These are phyloP conservation scores for Colletotrichum sp. DNA, from an alignment of 2,329 filamentous ascomycete species.

Conservation along the genomic window DNA sequence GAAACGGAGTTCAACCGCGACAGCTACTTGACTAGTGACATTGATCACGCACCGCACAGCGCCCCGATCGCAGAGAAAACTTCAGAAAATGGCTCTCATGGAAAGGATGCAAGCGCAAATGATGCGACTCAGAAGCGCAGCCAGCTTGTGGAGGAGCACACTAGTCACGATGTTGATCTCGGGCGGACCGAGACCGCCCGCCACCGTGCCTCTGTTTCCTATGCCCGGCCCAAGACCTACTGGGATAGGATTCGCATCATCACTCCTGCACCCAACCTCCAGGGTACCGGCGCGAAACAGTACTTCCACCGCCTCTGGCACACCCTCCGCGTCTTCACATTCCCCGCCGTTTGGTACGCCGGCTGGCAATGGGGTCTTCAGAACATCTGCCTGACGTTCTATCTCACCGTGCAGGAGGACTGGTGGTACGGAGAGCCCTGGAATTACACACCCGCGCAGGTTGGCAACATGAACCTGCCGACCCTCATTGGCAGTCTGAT, in stretches of 20 bases:
- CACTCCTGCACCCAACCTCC: constrained; percentile 58
- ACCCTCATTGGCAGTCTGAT: constrained; percentile 59
- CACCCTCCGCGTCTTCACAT: constrained; percentile 60
- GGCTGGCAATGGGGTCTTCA: constrained; percentile 65
- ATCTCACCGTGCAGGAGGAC: constrained; percentile 62
- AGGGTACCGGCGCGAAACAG: constrained; percentile 57
- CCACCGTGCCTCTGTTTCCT: constrained; percentile 26
- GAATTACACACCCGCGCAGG: constrained; percentile 57
- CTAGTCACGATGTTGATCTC: background rate
- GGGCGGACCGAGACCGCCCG: constrained; percentile 21
- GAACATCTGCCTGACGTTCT: constrained; percentile 65
- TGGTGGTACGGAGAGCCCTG: constrained; percentile 58
- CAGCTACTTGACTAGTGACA: constrained; percentile 34
- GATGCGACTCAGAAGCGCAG: background rate
- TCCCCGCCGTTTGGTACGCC: constrained; percentile 62
- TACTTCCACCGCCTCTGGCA: constrained; percentile 58
- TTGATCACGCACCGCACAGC: constrained; percentile 21
- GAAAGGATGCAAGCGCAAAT: background rate
- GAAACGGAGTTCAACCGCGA: constrained; percentile 55
- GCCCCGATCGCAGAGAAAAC: constrained; percentile 21
- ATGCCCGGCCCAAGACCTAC: constrained; percentile 50
- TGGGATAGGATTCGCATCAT: constrained; percentile 60
- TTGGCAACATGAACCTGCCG: constrained; percentile 63
- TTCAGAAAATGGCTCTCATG: background rate
- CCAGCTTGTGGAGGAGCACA: background rate